Evolutionary conservation across 75 land plant species (phyloP).

Genomic region (Picea glauca): DNA sequence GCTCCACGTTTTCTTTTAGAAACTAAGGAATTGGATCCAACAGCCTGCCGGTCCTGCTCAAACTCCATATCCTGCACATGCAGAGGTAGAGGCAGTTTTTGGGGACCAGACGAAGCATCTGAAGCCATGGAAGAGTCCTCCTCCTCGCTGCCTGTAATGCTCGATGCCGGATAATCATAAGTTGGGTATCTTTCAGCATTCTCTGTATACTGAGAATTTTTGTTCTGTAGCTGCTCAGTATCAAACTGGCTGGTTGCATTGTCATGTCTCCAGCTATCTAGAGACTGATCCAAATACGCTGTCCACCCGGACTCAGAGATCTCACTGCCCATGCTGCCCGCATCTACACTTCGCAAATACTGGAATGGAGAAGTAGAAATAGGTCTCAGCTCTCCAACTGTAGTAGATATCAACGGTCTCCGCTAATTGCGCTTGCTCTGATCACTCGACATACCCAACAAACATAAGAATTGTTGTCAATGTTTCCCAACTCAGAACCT

Average conservation of each 20-base stretch:
- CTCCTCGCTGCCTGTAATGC: neutral
- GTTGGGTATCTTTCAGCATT: neutral
- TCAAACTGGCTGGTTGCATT: neutral
- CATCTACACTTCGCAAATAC: neutral
- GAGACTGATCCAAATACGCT: neutral
- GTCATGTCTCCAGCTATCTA: neutral
- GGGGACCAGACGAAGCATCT: neutral
- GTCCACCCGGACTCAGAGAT: conserved; percentile 3
- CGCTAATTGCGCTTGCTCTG: too few relatives aligned
- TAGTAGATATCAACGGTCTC: neutral
- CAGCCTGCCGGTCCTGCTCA: neutral
- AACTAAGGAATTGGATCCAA: neutral
- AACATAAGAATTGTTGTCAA: too few relatives aligned
- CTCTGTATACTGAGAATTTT: too few relatives aligned
- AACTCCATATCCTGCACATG: neutral
- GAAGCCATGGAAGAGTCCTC: neutral
- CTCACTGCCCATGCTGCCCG: neutral
- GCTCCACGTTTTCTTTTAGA: too few relatives aligned
- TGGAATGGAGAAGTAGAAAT: neutral
- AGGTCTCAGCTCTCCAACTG: neutral
- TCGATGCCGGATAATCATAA: neutral
- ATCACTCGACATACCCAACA: too few relatives aligned
- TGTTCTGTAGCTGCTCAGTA: neutral
- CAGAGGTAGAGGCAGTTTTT: neutral
- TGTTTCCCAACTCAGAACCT: too few relatives aligned